Evolutionary conservation across 768 basidiomycete species (phyloP).

Genomic region (Hygrophorus russula): DNA sequence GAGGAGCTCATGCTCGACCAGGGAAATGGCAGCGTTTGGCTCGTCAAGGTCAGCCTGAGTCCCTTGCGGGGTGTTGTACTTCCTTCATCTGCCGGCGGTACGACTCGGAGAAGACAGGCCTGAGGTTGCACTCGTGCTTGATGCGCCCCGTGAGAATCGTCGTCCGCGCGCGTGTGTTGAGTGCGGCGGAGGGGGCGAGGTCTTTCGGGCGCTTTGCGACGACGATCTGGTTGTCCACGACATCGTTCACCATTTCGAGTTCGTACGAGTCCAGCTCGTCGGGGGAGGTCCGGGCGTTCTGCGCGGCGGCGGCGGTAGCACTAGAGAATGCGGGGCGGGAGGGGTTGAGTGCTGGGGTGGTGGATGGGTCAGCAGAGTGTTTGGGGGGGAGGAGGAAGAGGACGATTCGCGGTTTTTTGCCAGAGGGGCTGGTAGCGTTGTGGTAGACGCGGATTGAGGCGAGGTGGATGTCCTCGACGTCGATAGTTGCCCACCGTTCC

Average conservation of each 20-base stretch:
- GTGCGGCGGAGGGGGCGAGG: too few species aligned
- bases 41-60: conserved; percentile 64
- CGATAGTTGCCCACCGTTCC: too few species aligned
- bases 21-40: too few species aligned
- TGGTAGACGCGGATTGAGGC: too few species aligned
- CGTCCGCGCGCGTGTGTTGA: conserved; percentile 27
- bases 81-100: conserved; percentile 65
- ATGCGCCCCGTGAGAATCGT: conserved; percentile 72
- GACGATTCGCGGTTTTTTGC: too few species aligned
- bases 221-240: conserved; percentile 30
- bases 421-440: too few species aligned
- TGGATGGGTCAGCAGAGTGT: too few species aligned
- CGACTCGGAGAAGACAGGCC: conserved; percentile 53
- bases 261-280: conserved; percentile 21
- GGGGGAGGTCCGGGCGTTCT: conserved; percentile 21
- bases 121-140: conserved; percentile 70
- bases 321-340: conserved; percentile 31
- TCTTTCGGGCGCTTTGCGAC: conserved; percentile 8
- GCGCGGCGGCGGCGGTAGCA: conserved; percentile 20
- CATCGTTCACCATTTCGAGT: too few species aligned
- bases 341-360: conserved; percentile 9
- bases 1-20: too few species aligned
- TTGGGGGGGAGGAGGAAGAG: too few species aligned
- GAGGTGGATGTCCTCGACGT: too few species aligned
- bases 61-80: conserved; percentile 55